Percentiles rank a stretch among this genome's conserved stretches.
phyloP scores from a whole-genome alignment of 495 filamentous ascomycete species.

The Haplographium delicatum region DNA sequence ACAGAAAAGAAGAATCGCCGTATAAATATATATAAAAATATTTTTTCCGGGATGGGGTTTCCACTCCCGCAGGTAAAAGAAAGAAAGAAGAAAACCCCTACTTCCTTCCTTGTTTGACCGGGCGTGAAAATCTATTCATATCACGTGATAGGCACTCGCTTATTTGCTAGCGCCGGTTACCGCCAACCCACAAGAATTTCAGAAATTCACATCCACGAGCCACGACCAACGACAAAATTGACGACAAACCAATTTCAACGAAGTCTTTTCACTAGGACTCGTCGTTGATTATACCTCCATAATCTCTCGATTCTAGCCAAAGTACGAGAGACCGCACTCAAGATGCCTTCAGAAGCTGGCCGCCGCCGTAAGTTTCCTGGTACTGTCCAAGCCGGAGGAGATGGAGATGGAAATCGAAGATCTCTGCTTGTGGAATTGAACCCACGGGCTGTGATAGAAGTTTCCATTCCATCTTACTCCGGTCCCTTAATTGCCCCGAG shows the following conservation, averaged over 20 bases:
- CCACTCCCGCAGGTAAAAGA: no score
- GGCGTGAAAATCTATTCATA: no score
- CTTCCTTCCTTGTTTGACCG: no score
- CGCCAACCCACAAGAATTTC: conserved; percentile 10
- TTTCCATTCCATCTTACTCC: not conserved
- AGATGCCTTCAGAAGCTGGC: conserved; percentile 78
- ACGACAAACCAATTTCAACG: conserved; percentile 22
- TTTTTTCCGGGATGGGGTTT: no score
- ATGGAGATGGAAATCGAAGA: conserved; percentile 22
- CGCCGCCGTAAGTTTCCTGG: conserved; percentile 71
- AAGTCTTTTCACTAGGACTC: conserved; percentile 24
- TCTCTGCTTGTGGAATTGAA: conserved; percentile 12
- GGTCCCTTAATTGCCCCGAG: not conserved
- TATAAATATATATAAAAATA: no score
- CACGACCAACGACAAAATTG: conserved; percentile 22
- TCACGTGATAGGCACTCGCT: conserved; percentile 2
- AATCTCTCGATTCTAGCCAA: conserved; percentile 18
- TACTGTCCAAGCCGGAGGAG: not conserved
- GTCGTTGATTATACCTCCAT: conserved; percentile 20
- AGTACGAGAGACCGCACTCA: conserved; percentile 39
- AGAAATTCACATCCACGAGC: not conserved
- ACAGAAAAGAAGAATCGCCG: no score
- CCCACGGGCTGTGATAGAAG: not conserved
- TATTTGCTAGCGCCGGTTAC: no score
- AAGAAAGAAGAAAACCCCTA: no score